Percentiles rank a stretch among this genome's conserved stretches.
phyloP scores from a whole-genome alignment of 306 rosid genomes.

The Casuarina glauca region DNA sequence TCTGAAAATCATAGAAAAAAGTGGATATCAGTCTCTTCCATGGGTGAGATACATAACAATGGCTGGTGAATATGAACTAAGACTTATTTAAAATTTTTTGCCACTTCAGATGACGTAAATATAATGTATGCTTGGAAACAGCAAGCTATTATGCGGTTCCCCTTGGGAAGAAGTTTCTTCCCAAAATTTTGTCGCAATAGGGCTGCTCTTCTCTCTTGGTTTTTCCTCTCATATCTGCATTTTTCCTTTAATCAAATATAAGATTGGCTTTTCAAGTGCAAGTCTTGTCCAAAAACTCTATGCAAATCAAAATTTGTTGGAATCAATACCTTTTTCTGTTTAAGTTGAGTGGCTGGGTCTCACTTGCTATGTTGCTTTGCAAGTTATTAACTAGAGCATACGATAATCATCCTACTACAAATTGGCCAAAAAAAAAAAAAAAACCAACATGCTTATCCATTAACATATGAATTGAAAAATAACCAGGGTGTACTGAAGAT shows the following conservation, averaged over 20 bases:
- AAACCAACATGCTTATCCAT: too few relatives aligned
- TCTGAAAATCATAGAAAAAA: slow-evolving; percentile 92
- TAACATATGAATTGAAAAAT: too few relatives aligned
- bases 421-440: too few relatives aligned
- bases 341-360: too few relatives aligned
- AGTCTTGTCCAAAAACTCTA: too few relatives aligned
- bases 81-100: slow-evolving; percentile 58
- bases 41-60: slow-evolving; percentile 99
- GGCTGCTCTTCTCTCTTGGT: background rate
- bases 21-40: slow-evolving; percentile 97
- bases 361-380: too few relatives aligned
- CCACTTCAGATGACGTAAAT: slow-evolving; percentile 21
- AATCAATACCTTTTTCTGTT: too few relatives aligned
- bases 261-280: background rate
- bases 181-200: slow-evolving; percentile 10
- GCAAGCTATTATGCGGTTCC: background rate
- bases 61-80: slow-evolving; percentile 97
- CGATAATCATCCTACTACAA: too few relatives aligned
- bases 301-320: too few relatives aligned
- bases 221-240: background rate
- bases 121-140: slow-evolving; percentile 3
- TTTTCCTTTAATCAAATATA: background rate
- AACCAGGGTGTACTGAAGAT: too few relatives aligned
- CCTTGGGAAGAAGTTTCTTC: background rate
- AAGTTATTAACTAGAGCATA: too few relatives aligned